Evolutionary conservation across 2,329 filamentous ascomycete genomes (phyloP).

Genomic region (Fusarium kyushuense): DNA sequence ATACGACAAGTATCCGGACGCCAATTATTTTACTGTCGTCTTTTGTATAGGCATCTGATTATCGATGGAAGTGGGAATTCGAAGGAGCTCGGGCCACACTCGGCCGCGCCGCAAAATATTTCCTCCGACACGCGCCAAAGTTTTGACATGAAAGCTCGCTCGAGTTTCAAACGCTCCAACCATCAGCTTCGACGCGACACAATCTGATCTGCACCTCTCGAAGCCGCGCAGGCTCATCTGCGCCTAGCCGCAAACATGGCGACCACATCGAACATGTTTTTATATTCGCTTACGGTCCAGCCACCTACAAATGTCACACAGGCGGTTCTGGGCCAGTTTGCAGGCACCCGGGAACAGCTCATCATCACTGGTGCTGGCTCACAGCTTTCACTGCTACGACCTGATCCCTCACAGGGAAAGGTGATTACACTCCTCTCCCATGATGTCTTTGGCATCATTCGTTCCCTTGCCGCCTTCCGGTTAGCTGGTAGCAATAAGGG

Average conservation of each 20-base stretch:
- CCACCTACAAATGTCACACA: slow-evolving; percentile 89
- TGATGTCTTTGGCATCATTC: slow-evolving; percentile 95
- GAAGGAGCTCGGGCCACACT: slow-evolving; percentile 50
- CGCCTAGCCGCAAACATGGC: slow-evolving; percentile 77
- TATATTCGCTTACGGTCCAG: slow-evolving; percentile 97
- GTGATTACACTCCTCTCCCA: slow-evolving; percentile 88
- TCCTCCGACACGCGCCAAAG: slow-evolving; percentile 51
- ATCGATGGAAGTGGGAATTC: slow-evolving; percentile 46
- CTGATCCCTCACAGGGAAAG: slow-evolving; percentile 86
- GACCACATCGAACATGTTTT: slow-evolving; percentile 97
- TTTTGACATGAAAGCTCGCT: slow-evolving; percentile 51
- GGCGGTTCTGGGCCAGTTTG: slow-evolving; percentile 94
- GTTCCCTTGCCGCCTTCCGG: slow-evolving; percentile 87
- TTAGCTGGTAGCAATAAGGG: slow-evolving; percentile 96
- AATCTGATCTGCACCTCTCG: slow-evolving; percentile 46
- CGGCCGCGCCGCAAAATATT: slow-evolving; percentile 52
- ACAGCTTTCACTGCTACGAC: slow-evolving; percentile 86
- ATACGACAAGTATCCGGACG: slow-evolving; percentile 15
- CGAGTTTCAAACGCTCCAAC: slow-evolving; percentile 39
- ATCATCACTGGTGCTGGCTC: slow-evolving; percentile 95
- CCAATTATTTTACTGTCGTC: slow-evolving; percentile 27
- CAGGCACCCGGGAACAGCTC: slow-evolving; percentile 96
- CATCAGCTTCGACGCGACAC: slow-evolving; percentile 45
- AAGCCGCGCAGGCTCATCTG: slow-evolving; percentile 65
- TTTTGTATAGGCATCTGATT: slow-evolving; percentile 33